Conservation (phyloP, 805 yeast genomes). For the Suhomyces emberorum region DNA sequence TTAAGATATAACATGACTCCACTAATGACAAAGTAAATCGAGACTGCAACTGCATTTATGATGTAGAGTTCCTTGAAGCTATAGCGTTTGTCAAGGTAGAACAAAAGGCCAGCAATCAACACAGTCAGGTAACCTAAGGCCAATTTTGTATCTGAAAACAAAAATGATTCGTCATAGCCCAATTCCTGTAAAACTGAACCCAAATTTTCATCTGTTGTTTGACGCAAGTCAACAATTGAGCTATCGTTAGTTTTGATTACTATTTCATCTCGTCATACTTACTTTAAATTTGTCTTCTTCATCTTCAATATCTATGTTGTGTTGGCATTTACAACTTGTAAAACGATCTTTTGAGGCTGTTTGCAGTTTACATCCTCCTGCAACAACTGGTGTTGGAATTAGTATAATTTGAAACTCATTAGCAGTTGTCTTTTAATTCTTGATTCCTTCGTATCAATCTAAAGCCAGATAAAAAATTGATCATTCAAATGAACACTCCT, state of each 20-base stretch:
- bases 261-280: constrained; percentile 10
- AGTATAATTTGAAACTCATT: too few species aligned
- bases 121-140: constrained; percentile 49
- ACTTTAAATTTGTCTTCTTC: constrained; percentile 28
- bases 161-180: constrained; percentile 49
- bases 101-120: constrained; percentile 43
- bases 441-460: too few species aligned
- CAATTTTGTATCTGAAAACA: constrained; percentile 43
- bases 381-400: too few species aligned
- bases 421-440: too few species aligned
- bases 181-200: constrained; percentile 38
- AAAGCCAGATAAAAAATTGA: too few species aligned
- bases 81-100: constrained; percentile 46
- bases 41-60: constrained; percentile 34
- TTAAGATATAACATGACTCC: constrained; percentile 31
- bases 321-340: not conserved
- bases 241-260: constrained; percentile 18
- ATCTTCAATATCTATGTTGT: not conserved
- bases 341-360: too few species aligned
- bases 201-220: constrained; percentile 49
- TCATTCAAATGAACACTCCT: too few species aligned
- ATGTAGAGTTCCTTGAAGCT: constrained; percentile 40
- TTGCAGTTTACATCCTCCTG: too few species aligned
- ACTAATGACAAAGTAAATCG: constrained; percentile 36
- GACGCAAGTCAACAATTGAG: constrained; percentile 47